Percentiles rank a stretch among this genome's conserved stretches.
Evolutionary conservation across 192 early-diverging fungal species (phyloP).

Genomic region (Piromyces sp.): DNA sequence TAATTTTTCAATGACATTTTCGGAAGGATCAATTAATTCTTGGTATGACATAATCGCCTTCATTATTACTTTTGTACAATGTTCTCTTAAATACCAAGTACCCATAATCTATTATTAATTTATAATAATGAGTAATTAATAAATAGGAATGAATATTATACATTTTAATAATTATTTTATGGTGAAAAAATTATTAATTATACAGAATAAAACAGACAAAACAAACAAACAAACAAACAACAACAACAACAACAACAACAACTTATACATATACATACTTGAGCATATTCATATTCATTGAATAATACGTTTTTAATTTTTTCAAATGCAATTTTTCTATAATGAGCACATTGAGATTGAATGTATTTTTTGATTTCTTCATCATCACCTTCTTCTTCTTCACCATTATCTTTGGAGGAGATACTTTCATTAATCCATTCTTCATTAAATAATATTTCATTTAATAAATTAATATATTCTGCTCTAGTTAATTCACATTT

Average conservation of each 20-base stretch:
- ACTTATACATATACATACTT: background rate
- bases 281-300: background rate
- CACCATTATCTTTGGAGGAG: background rate
- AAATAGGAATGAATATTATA: no score
- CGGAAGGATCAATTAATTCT: background rate
- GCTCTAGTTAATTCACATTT: constrained; percentile 27
- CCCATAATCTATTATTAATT: background rate
- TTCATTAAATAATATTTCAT: constrained; percentile 27
- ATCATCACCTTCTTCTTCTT: constrained; percentile 1
- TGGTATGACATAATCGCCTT: background rate
- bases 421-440: constrained; percentile 1
- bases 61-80: background rate
- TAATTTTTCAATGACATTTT: background rate
- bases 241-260: no score
- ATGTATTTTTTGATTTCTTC: constrained; percentile 11
- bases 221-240: no score
- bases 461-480: constrained; percentile 25
- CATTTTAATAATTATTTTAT: no score
- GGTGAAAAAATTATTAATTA: no score
- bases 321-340: background rate
- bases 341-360: background rate
- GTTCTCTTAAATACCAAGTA: background rate
- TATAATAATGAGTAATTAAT: no score
- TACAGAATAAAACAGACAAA: no score
- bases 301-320: background rate